Evolutionary conservation across 352 stramenopile species (phyloP), one percentile per base, ranked within the genome.

Genomic region (Globisporangium apiculatum): DNA sequence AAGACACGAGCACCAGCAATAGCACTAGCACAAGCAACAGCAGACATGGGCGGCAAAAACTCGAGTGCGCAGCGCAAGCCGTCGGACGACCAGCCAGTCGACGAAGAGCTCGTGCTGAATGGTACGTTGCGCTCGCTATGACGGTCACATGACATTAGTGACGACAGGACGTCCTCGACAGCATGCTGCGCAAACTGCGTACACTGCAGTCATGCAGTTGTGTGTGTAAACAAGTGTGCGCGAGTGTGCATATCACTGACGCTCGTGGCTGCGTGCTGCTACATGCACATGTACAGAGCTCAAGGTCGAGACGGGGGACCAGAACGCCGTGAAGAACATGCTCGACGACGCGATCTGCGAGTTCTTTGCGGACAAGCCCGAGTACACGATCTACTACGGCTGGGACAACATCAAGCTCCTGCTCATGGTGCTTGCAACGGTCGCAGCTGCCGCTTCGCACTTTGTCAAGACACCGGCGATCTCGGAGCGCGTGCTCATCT

Each of bases 281-380:
- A 31, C 2, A 31, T 31, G 24, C 24, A 31, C 24, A 31, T 48
- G 51, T 73, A 9, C 67, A 91, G 68, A 83, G 55, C 51, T 75
- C 45, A 71, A 77, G 51, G 63, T 93, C 46, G 83, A 95, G 65
- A 87, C 79, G 42, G 83, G 81, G 8, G 85, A 95, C 69, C 83
- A 93, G 58, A 89, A 89, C 47, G 85, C 83, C 14, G 83, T 95
- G 38, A 91, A 91, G 67, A 93, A 93, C 61, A 72, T 95, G 43
- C 67, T 95, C 55, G 85, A 95, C 62, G 85, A 95, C 60, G 79
- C 75, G 15, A 75, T 95, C 52, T 61, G 75, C 53, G 85, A 91
- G 65, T 79, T 83, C 57, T 89, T 91, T 55, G 61, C 90, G 58
- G 68, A 71, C 18, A 84, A 79, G 51, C 51, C 72, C 36, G 64